These are phyloP conservation scores for Xylaria sp. DNA, from an alignment of 2,329 filamentous ascomycete species.

Conservation along the genomic window DNA sequence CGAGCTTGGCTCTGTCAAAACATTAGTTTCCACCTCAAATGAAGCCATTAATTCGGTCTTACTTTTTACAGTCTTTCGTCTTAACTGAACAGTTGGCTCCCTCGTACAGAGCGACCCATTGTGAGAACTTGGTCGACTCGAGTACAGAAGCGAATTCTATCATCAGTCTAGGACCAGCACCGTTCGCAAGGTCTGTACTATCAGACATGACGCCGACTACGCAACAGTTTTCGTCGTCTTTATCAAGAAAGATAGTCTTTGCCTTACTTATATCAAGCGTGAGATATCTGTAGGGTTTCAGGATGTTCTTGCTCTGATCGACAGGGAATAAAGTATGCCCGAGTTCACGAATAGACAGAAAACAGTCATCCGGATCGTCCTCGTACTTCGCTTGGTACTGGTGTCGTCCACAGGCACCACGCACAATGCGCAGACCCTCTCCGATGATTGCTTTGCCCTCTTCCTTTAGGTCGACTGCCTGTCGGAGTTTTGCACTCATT, in stretches of 20 bases:
- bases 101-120: slow-evolving; percentile 41
- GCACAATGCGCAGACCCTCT: slow-evolving; percentile 38
- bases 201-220: slow-evolving; percentile 34
- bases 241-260: slow-evolving; percentile 8
- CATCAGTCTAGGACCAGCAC: slow-evolving; percentile 38
- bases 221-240: slow-evolving; percentile 2
- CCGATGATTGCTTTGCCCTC: slow-evolving; percentile 33
- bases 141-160: slow-evolving; percentile 42
- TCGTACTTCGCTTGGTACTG: slow-evolving; percentile 39
- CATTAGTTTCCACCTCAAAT: slow-evolving; percentile 22
- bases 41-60: slow-evolving; percentile 13
- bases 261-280: slow-evolving; percentile 41
- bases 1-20: slow-evolving; percentile 35
- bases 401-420: slow-evolving; percentile 41
- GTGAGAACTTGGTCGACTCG: slow-evolving; percentile 38
- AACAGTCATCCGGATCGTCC: slow-evolving; percentile 33
- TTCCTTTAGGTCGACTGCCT: background rate
- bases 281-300: slow-evolving; percentile 40
- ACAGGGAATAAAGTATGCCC: slow-evolving; percentile 44
- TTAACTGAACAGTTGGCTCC: background rate
- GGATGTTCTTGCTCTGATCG: slow-evolving; percentile 31
- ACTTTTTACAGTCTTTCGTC: slow-evolving; percentile 27
- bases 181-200: slow-evolving; percentile 7
- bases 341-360: slow-evolving; percentile 40
- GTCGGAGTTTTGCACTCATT: background rate